phyloP scores from a whole-genome alignment of 805 yeast species.

The Wickerhamiella musiphila region DNA sequence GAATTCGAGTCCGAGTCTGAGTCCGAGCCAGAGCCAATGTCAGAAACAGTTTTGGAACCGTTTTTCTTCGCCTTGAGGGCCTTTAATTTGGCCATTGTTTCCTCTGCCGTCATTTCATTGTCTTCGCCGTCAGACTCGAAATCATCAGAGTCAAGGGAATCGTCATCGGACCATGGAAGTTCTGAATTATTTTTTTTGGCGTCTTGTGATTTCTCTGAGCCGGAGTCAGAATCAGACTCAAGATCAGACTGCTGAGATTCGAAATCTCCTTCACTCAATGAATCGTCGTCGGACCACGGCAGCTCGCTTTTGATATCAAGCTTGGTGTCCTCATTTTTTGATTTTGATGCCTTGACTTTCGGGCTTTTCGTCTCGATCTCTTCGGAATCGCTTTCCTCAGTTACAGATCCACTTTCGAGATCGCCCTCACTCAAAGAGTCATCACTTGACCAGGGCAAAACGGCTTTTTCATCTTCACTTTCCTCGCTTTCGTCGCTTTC shows the following conservation, averaged over 20 bases:
- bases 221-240: too few species aligned
- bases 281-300: constrained; percentile 4
- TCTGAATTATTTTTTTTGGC: constrained; percentile 8
- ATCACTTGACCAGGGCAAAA: constrained; percentile 6
- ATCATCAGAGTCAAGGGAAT: constrained; percentile 8
- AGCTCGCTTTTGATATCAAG: too few species aligned
- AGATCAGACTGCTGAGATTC: too few species aligned
- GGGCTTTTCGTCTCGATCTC: constrained; percentile 15
- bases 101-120: constrained; percentile 12
- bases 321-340: too few species aligned
- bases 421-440: constrained; percentile 10
- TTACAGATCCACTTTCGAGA: constrained; percentile 14
- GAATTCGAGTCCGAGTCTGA: neutral
- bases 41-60: neutral
- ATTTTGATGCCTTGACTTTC: constrained; percentile 11
- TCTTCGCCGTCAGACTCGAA: constrained; percentile 14
- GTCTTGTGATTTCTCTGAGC: too few species aligned
- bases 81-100: constrained; percentile 15
- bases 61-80: constrained; percentile 11
- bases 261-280: constrained; percentile 15
- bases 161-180: constrained; percentile 7
- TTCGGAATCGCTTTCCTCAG: constrained; percentile 11
- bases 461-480: constrained; percentile 5
- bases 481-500: neutral
- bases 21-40: neutral